These are phyloP conservation scores for Mortierella sp. DNA, from an alignment of 371 early-diverging fungal species.

Conservation along the genomic window DNA sequence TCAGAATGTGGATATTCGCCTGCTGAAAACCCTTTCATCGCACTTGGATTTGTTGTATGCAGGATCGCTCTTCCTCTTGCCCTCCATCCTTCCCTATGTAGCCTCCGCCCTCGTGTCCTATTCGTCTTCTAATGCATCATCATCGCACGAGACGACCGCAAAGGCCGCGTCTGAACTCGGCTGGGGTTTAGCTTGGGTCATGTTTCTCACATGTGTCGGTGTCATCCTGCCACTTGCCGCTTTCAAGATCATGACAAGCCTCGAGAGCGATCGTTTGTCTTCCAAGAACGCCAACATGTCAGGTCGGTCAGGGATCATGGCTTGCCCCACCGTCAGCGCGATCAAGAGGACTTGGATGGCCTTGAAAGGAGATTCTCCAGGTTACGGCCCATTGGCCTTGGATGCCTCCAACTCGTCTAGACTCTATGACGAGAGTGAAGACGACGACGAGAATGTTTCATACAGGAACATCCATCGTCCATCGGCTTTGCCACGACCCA, in stretches of 20 bases:
- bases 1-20: background rate
- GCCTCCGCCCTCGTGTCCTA: slow-evolving; percentile 37
- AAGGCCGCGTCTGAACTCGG: background rate
- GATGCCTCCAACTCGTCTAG: background rate
- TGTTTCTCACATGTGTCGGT: slow-evolving; percentile 34
- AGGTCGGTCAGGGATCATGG: slow-evolving; percentile 4
- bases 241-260: slow-evolving; percentile 28
- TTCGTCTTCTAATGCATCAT: slow-evolving; percentile 1
- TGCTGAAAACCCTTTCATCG: slow-evolving; percentile 9
- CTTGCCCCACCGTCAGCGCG: slow-evolving; percentile 18
- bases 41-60: slow-evolving; percentile 38
- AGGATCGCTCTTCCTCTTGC: slow-evolving; percentile 35
- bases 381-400: slow-evolving; percentile 21
- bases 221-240: slow-evolving; percentile 22
- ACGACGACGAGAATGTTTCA: background rate
- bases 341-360: slow-evolving; percentile 16
- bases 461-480: background rate
- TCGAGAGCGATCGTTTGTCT: slow-evolving; percentile 13
- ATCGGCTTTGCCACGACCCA: slow-evolving; percentile 30
- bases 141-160: background rate
- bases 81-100: slow-evolving; percentile 33
- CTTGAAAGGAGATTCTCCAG: slow-evolving; percentile 15
- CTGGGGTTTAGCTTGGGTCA: slow-evolving; percentile 3
- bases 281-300: background rate
- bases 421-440: background rate